A percentile compares a stretch with the other conserved stretches of the same genome.
These are phyloP conservation scores for Neurospora sp. DNA, from an alignment of 495 filamentous ascomycete species.

Conservation along the genomic window DNA sequence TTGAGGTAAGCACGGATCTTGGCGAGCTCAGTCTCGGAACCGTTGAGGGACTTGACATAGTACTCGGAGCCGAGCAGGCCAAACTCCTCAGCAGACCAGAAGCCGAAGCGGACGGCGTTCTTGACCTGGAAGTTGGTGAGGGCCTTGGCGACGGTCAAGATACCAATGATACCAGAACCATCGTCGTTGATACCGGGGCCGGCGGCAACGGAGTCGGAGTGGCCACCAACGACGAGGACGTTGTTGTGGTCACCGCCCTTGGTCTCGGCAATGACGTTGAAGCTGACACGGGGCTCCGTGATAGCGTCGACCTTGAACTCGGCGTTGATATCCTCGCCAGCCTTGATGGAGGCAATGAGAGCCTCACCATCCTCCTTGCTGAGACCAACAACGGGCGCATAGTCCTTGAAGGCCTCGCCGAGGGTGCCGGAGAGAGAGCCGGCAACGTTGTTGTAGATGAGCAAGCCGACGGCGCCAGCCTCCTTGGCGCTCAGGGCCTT, in stretches of 20 bases:
- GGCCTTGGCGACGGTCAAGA: constrained; percentile 52
- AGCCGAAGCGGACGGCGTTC: constrained; percentile 60
- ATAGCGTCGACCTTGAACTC: constrained; percentile 23
- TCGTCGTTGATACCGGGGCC: constrained; percentile 41
- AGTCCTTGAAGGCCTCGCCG: constrained; percentile 35
- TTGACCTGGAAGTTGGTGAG: constrained; percentile 49
- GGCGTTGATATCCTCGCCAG: constrained; percentile 19
- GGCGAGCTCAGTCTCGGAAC: constrained; percentile 31
- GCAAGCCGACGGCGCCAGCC: constrained; percentile 46
- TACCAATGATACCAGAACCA: constrained; percentile 54
- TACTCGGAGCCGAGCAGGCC: constrained; percentile 54
- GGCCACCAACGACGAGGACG: constrained; percentile 52
- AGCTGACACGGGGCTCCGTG: constrained; percentile 39
- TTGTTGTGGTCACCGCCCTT: constrained; percentile 56
- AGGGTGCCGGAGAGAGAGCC: constrained; percentile 47
- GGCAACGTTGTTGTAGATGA: constrained; percentile 58
- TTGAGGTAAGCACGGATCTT: constrained; percentile 62
- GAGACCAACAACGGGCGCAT: constrained; percentile 46
- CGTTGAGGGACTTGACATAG: constrained; percentile 39
- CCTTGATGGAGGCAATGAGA: constrained; percentile 30
- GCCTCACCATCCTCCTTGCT: constrained; percentile 39
- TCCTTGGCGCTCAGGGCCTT: constrained; percentile 51
- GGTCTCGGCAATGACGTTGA: constrained; percentile 62
- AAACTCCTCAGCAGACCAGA: constrained; percentile 59
- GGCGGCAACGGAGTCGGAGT: constrained; percentile 57